Base-by-base conservation (phyloP, 306 rosid genomes). In the Vigna trinervia region DNA sequence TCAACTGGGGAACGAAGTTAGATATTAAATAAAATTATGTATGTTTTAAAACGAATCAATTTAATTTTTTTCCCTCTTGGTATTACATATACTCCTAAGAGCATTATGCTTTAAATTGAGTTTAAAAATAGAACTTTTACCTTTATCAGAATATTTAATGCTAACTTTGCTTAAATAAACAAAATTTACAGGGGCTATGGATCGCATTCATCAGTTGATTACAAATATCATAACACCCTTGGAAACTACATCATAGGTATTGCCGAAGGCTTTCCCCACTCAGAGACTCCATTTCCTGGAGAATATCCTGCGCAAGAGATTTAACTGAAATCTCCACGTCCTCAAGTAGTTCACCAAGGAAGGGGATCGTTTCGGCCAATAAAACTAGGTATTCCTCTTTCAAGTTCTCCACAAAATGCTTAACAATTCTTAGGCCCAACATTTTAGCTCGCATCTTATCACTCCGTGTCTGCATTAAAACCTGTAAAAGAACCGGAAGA, bases 291-390 rank as follows among this genome's bases (percentile, higher is more conserved):
- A 95, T 80, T 54, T 90, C 95, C 84, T 82, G 85, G 71, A 92
- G 84, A 86, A 92, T 86, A 54, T 90, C 93, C 51, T 92, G 97
- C 5, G 98, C 95, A 79, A 89, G 92, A 67, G 96, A 80, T 74
- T 90, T 92, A 75, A 95, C 97, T 15, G 90, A 86, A 48, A 83
- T 90, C 79, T 92, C 97, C 52, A 89, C 89, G 76, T 95, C 98
- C 87, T 95, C 97, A 0, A 95, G 97, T 81, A 95, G 81, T 84
- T 95, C 98, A n/a, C 91, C 89, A 2, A 95, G 88, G 92, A 92
- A 90, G 23, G 97, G 93, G 45, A 95, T 92, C 20, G 97, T 95
- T 84, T 95, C 97, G 2, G 96, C 87, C 78, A 90, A 59, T n/a
- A 92, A 83, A 4, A 90, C 97, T 15, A 90, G 77, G 78, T 92